A percentile compares a stretch with the other conserved stretches of the same genome.
phyloP scores from a whole-genome alignment of 805 yeast genomes.

The Sungouiozyma ichnusensis region DNA sequence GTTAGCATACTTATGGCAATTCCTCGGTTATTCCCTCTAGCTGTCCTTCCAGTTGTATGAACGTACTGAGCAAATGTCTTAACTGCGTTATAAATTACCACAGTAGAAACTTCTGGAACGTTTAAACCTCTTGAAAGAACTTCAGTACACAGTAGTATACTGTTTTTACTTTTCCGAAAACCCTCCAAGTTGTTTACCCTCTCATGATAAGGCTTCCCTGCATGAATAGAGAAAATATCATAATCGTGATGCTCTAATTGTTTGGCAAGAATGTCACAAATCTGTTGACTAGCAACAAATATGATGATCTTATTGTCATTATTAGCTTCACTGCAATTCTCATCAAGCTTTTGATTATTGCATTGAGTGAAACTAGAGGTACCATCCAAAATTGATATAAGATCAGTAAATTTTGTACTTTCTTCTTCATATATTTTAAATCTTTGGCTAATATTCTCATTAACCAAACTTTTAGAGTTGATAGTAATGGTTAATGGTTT shows the following conservation, averaged over 20 bases:
- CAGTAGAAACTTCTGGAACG: slow-evolving; percentile 75
- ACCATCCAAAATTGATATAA: slow-evolving; percentile 47
- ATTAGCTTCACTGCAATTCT: slow-evolving; percentile 14
- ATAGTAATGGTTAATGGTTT: slow-evolving; percentile 69
- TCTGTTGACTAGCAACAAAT: slow-evolving; percentile 82
- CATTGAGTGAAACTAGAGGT: slow-evolving; percentile 5
- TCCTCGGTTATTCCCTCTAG: slow-evolving; percentile 79
- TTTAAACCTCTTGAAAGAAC: slow-evolving; percentile 93
- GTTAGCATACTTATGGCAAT: slow-evolving; percentile 64
- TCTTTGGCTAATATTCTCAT: slow-evolving; percentile 65
- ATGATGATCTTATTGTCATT: slow-evolving; percentile 49
- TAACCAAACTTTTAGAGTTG: slow-evolving; percentile 73
- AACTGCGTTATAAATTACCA: slow-evolving; percentile 74
- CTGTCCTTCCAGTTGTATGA: slow-evolving; percentile 93
- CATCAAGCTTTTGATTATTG: slow-evolving; percentile 16
- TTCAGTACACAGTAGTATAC: slow-evolving; percentile 78
- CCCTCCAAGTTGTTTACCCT: slow-evolving; percentile 63
- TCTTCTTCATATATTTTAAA: slow-evolving; percentile 49
- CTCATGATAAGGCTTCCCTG: slow-evolving; percentile 83
- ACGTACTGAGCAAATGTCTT: slow-evolving; percentile 91
- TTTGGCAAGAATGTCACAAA: slow-evolving; percentile 62
- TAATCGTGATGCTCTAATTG: slow-evolving; percentile 38
- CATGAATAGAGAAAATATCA: slow-evolving; percentile 67
- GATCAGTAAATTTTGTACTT: slow-evolving; percentile 43
- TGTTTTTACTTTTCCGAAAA: slow-evolving; percentile 51